Evolutionary conservation across 2,329 filamentous ascomycete genomes (phyloP).

Genomic region (Parastagonospora nodorum): DNA sequence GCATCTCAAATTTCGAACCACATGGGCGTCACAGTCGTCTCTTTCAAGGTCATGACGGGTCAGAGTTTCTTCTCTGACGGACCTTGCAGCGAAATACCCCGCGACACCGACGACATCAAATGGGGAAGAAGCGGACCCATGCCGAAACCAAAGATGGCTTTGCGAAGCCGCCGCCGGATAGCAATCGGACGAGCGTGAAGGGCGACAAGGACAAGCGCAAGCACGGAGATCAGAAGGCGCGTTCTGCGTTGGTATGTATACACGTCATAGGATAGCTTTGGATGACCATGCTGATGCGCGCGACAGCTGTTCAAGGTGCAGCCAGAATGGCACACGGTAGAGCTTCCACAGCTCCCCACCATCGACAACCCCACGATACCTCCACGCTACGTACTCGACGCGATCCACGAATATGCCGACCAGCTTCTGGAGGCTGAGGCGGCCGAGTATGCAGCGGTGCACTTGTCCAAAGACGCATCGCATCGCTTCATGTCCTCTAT

Average conservation of each 20-base stretch:
- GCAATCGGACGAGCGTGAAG: conserved; percentile 34
- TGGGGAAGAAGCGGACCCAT: conserved; percentile 50
- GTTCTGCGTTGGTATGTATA: conserved; percentile 37
- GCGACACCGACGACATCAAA: conserved; percentile 40
- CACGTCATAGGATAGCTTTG: neutral
- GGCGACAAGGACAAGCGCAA: conserved; percentile 40
- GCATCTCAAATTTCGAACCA: conserved; percentile 27
- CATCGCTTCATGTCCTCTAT: conserved; percentile 97
- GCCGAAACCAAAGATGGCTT: conserved; percentile 48
- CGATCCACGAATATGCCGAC: conserved; percentile 72
- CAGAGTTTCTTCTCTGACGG: conserved; percentile 46
- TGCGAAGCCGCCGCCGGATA: conserved; percentile 42
- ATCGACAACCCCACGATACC: conserved; percentile 54
- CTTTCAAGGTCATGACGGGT: conserved; percentile 42
- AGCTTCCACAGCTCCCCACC: conserved; percentile 58
- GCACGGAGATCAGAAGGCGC: conserved; percentile 38
- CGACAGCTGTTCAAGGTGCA: conserved; percentile 63
- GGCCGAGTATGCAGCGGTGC: conserved; percentile 70
- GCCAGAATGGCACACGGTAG: conserved; percentile 69
- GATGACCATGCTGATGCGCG: conserved; percentile 22
- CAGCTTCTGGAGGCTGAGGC: conserved; percentile 79
- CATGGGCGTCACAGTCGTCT: conserved; percentile 16
- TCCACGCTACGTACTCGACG: conserved; percentile 60
- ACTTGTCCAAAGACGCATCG: conserved; percentile 79
- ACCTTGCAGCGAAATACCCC: conserved; percentile 35